Evolutionary conservation across 768 basidiomycete species (phyloP), one percentile per base, ranked within the genome.

Genomic region (Lactarius vividus): DNA sequence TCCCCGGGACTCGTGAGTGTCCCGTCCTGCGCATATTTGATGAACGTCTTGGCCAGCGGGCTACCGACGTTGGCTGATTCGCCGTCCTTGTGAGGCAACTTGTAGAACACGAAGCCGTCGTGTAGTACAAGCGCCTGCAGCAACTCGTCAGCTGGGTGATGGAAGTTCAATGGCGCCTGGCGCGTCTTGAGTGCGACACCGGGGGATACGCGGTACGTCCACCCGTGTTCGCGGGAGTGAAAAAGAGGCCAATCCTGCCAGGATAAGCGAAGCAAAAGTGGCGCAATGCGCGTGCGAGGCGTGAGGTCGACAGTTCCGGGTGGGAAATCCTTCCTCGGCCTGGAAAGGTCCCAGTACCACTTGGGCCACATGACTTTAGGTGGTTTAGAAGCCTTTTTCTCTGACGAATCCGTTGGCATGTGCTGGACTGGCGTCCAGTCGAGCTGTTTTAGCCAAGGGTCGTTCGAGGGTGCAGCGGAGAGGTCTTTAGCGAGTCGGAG

Each of bases 21-120:
- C 16, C 94, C 93, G 67, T 95, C 91, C 75, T 92, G 88, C 37
- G 92, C 89, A 69, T 85, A 91, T 73, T 91, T 89, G 76, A 97
- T 83, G 75, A 98, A 98, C 5, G 85, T 86, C 77, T 98, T 97
- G 44, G 86, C 83, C 4, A 98, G 83, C 5, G 96, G 95, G 69
- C 83, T 94, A 2, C 95, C 96, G n/a, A 99, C 96, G 73, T 98
- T 98, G 23, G 92, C 92, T 62, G 84, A 84, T 67, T 96, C 95
- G 2, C 96, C 96, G 69, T 96, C 94, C 74, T 95, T 94, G 77
- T 99, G 97, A 0, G 97, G 97, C 0, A 99, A 81, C 76, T 97
- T 95, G 81, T 92, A 92, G 77, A 94, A 99, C 2, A 79, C 63
- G 73, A 80, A 89, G 2, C 83, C 83, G 3, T 78, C 81, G 20